Conservation (phyloP, 1,139 yeast genomes). For the Saccharomyces hybrid region DNA sequence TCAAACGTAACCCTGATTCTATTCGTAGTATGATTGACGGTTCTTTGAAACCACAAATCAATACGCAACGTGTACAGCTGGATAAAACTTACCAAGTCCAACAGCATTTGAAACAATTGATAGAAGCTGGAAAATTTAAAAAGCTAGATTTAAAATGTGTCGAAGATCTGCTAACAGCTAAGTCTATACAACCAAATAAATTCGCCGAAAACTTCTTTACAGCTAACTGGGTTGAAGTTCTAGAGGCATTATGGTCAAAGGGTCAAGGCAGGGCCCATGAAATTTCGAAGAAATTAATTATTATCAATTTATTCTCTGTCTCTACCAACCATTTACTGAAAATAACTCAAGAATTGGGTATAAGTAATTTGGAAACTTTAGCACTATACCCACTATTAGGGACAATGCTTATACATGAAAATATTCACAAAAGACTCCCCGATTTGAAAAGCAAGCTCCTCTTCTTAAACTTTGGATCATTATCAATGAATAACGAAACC, state of each 20-base stretch:
- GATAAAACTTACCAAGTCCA: constrained; percentile 27
- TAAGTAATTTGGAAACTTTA: constrained; percentile 38
- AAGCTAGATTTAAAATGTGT: constrained; percentile 40
- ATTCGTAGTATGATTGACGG: constrained; percentile 51
- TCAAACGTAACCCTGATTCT: constrained; percentile 37
- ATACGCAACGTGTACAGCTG: constrained; percentile 24
- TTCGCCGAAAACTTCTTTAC: constrained; percentile 52
- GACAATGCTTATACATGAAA: constrained; percentile 45
- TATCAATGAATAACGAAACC: neutral
- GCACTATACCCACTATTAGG: constrained; percentile 46
- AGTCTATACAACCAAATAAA: constrained; percentile 12
- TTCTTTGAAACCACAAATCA: constrained; percentile 25
- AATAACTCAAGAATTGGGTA: constrained; percentile 39
- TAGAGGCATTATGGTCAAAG: constrained; percentile 49
- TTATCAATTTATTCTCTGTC: constrained; percentile 45
- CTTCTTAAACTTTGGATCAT: constrained; percentile 21
- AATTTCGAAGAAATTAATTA: constrained; percentile 41
- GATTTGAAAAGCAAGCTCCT: constrained; percentile 16
- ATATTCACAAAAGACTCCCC: constrained; percentile 41
- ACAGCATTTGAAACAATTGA: constrained; percentile 36
- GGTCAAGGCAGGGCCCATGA: constrained; percentile 48
- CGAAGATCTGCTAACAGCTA: constrained; percentile 35
- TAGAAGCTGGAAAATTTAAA: constrained; percentile 41
- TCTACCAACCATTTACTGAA: constrained; percentile 40
- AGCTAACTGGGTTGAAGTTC: constrained; percentile 46